Evolutionary conservation across 2,329 filamentous ascomycete species (phyloP).

Genomic region (Penicillium sp.): DNA sequence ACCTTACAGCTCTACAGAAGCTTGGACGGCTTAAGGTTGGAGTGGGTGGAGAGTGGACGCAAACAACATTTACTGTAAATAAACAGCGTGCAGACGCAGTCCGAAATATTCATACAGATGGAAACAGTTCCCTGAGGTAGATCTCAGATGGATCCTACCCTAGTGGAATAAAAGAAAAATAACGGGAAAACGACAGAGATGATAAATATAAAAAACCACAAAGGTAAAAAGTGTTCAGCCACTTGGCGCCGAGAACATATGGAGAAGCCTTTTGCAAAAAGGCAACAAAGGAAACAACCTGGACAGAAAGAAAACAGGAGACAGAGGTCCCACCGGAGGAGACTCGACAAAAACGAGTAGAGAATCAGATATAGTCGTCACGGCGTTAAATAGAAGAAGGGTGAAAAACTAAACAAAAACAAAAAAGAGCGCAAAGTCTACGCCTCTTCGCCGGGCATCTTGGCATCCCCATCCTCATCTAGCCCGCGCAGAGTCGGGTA

Average conservation of each 20-base stretch:
- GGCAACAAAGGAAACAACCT: slow-evolving; percentile 11
- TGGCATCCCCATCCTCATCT: slow-evolving; percentile 41
- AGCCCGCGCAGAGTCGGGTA: slow-evolving; percentile 38
- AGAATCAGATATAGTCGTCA: slow-evolving; percentile 21
- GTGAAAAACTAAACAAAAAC: neutral
- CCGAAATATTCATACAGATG: slow-evolving; percentile 25
- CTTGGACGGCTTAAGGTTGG: neutral
- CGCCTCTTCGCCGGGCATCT: slow-evolving; percentile 37
- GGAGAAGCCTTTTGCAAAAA: neutral
- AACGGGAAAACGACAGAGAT: slow-evolving; percentile 3
- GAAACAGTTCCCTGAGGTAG: neutral
- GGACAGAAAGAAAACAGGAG: slow-evolving; percentile 10
- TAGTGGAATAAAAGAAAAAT: neutral
- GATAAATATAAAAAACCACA: neutral
- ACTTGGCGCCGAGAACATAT: neutral
- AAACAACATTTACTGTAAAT: slow-evolving; percentile 26
- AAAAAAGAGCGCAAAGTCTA: slow-evolving; percentile 8
- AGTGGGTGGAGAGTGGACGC: slow-evolving; percentile 16
- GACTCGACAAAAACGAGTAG: slow-evolving; percentile 4
- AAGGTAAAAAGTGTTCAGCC: neutral
- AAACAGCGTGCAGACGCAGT: slow-evolving; percentile 18
- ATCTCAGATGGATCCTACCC: neutral
- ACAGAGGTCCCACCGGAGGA: slow-evolving; percentile 6
- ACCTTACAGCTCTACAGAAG: slow-evolving; percentile 14
- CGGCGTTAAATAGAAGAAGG: slow-evolving; percentile 19